Evolutionary conservation across 495 filamentous ascomycete species (phyloP), one percentile per base, ranked within the genome.

Genomic region (Xylaria sp.): DNA sequence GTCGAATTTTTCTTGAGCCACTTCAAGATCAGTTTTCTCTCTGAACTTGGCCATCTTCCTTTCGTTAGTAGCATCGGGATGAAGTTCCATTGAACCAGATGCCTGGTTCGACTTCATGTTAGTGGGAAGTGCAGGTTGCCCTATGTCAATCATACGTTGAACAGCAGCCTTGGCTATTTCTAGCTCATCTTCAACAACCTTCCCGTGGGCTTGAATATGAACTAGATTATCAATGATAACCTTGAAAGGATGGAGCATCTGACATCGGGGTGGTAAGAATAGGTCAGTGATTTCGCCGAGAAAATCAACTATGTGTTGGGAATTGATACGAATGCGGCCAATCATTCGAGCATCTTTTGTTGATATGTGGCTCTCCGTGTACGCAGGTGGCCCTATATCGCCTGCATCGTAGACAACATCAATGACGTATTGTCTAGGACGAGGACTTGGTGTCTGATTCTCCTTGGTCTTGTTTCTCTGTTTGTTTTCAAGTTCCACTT

Each of bases 261-360:
- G 66, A 29, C 66, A 68, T 29, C 48, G 55, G 26, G 17, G 35
- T 15, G 66, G 66, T 35, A 68, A 50, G 29, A 43, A 40, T 7
- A 68, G 15, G 66, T 68, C 61, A 2, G 37, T 68, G 29, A 68
- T 15, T 3, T 68, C 24, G 52, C 44, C 46, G 24, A 68, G 33
- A 19, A 44, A 37, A 44, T 68, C 66, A 26, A 68, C 29, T 21
- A 68, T 59, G 35, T 68, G 66, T 59, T 68, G 52, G 52, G 66
- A 68, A 59, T 68, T 68, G 66, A 68, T 68, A 19, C 66, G 66
- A 6, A 68, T 68, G 26, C 66, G 66, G 66, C 52, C 15, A n/a
- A 57, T 26, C 26, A 59, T 26, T 8, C 35, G 37, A 59, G 29
- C 9, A 6, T n/a, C 52, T 50, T 44, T 59, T 31, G 65, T 43